Percentiles rank a stretch among this genome's conserved stretches.
Evolutionary conservation across 345 rosid genomes (phyloP).

Genomic region (Salix viminalis): DNA sequence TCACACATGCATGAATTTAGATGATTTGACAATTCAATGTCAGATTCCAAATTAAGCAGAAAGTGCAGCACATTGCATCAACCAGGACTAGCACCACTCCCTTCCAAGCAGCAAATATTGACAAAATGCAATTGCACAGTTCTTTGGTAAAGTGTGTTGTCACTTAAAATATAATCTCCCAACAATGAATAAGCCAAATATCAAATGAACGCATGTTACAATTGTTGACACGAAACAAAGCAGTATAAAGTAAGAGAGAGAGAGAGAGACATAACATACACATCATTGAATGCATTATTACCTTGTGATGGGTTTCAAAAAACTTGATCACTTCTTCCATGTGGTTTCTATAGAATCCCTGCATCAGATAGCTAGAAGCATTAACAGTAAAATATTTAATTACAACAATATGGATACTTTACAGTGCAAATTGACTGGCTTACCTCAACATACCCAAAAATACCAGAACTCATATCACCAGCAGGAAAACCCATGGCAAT

Average conservation of each 20-base stretch:
- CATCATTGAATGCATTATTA: constrained; percentile 10
- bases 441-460: constrained; percentile 84
- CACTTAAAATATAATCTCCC: neutral
- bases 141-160: neutral
- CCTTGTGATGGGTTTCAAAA: constrained; percentile 89
- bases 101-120: neutral
- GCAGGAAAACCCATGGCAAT: constrained; percentile 98
- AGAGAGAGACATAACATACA: neutral
- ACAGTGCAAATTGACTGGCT: constrained; percentile 16
- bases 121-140: neutral
- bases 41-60: neutral
- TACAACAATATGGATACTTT: neutral
- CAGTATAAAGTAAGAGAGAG: neutral
- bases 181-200: neutral
- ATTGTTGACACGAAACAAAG: neutral
- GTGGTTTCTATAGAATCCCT: constrained; percentile 86
- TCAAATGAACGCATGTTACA: neutral
- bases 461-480: constrained; percentile 89
- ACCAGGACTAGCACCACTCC: neutral
- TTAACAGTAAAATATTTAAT: neutral
- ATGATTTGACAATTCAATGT: neutral
- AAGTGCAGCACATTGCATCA: neutral
- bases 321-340: constrained; percentile 92
- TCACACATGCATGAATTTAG: neutral
- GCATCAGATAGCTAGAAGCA: constrained; percentile 31